Evolutionary conservation across 139 green algal species (phyloP).

Genomic region (Coelastrella sp.): DNA sequence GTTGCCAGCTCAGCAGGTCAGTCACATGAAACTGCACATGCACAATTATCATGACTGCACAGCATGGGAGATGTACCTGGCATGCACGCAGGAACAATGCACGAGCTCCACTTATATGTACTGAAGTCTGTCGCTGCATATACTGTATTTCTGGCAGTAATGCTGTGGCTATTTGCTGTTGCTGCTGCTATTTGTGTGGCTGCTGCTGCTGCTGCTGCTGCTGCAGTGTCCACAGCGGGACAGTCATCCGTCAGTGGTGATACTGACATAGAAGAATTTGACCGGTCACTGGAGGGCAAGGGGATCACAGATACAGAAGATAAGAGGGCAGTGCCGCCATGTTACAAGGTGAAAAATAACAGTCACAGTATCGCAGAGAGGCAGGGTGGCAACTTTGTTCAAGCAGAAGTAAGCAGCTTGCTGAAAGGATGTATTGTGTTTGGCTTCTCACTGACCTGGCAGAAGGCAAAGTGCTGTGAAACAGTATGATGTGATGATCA

Average conservation of each 20-base stretch:
- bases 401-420: too few species aligned
- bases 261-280: conserved; percentile 25
- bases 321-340: conserved; percentile 49
- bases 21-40: background rate
- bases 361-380: too few species aligned
- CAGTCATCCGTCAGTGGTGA: background rate
- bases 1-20: background rate
- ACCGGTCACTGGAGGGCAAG: background rate
- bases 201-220: background rate
- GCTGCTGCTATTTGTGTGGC: too few species aligned
- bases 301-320: conserved; percentile 19
- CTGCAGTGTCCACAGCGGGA: background rate
- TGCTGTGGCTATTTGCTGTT: too few species aligned
- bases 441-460: background rate
- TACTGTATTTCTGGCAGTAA: too few species aligned
- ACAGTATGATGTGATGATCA: background rate
- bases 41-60: too few species aligned
- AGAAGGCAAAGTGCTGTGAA: background rate
- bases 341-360: conserved; percentile 51
- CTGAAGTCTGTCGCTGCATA: too few species aligned
- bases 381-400: too few species aligned
- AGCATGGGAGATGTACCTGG: too few species aligned
- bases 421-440: background rate
- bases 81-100: too few species aligned
- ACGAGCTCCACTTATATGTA: too few species aligned